These are phyloP conservation scores for Actinomortierella ambigua DNA, from an alignment of 371 early-diverging fungal species.

Conservation along the genomic window DNA sequence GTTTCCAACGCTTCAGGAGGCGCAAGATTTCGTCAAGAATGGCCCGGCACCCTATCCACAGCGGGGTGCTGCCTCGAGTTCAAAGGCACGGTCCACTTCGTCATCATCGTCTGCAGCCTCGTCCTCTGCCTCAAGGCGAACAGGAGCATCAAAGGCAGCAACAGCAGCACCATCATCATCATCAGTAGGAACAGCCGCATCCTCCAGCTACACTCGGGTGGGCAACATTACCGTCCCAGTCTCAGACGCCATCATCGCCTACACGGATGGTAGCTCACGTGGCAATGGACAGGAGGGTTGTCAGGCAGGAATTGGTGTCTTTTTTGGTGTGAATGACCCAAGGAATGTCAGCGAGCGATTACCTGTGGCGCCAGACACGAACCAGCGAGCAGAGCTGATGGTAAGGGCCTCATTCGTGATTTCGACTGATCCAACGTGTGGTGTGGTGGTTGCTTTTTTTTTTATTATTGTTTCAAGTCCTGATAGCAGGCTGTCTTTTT, in stretches of 20 bases:
- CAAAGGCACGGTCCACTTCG: not conserved
- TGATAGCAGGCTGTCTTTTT: not conserved
- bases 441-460: not conserved
- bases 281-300: conserved; percentile 68
- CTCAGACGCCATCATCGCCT: conserved; percentile 51
- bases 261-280: conserved; percentile 82
- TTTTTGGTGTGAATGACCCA: conserved; percentile 74
- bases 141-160: conserved; percentile 1
- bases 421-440: no score
- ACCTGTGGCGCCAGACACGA: conserved; percentile 69
- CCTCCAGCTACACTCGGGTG: not conserved
- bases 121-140: not conserved
- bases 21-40: conserved; percentile 48
- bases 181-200: not conserved
- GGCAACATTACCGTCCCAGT: conserved; percentile 17
- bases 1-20: conserved; percentile 56
- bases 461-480: not conserved
- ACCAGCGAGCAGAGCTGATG: conserved; percentile 86
- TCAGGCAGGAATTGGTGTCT: conserved; percentile 85
- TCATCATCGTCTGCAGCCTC: not conserved
- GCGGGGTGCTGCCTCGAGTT: not conserved
- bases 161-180: conserved; percentile 4
- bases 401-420: conserved; percentile 21
- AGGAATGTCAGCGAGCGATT: conserved; percentile 76
- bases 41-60: conserved; percentile 21